A percentile compares a stretch with the other conserved stretches of the same genome.
phyloP scores from a whole-genome alignment of 306 rosid genomes.

The Fagus sylvatica region DNA sequence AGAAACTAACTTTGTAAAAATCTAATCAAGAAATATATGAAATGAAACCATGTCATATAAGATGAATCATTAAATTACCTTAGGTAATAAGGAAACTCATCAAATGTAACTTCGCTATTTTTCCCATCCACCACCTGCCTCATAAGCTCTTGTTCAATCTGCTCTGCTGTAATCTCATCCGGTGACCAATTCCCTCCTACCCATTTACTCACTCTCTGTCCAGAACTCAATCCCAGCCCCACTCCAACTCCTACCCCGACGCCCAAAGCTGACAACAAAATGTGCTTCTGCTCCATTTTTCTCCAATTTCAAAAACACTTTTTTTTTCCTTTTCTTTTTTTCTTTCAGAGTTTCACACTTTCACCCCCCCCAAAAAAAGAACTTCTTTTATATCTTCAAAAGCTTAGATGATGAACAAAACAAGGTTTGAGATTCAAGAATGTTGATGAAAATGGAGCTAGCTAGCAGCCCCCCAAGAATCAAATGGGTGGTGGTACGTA shows the following conservation, averaged over 20 bases:
- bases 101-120: constrained; percentile 54
- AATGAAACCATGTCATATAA: neutral
- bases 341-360: too few relatives aligned
- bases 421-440: neutral
- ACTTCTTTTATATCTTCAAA: neutral
- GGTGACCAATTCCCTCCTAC: constrained; percentile 56
- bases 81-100: constrained; percentile 80
- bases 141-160: constrained; percentile 69
- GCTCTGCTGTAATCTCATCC: constrained; percentile 65
- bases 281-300: constrained; percentile 88
- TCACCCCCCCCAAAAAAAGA: too few relatives aligned
- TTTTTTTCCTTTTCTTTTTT: too few relatives aligned
- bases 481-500: neutral
- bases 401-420: neutral
- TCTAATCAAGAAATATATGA: neutral
- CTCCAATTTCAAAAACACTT: neutral
- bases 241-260: constrained; percentile 97
- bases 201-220: constrained; percentile 79
- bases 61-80: constrained; percentile 49
- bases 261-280: constrained; percentile 89
- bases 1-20: constrained; percentile 7
- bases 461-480: too few relatives aligned
- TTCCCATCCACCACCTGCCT: constrained; percentile 64
- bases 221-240: constrained; percentile 82
- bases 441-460: neutral